phyloP scores from a whole-genome alignment of 2,329 filamentous ascomycete genomes.

The Alternaria hordeiaustralica region DNA sequence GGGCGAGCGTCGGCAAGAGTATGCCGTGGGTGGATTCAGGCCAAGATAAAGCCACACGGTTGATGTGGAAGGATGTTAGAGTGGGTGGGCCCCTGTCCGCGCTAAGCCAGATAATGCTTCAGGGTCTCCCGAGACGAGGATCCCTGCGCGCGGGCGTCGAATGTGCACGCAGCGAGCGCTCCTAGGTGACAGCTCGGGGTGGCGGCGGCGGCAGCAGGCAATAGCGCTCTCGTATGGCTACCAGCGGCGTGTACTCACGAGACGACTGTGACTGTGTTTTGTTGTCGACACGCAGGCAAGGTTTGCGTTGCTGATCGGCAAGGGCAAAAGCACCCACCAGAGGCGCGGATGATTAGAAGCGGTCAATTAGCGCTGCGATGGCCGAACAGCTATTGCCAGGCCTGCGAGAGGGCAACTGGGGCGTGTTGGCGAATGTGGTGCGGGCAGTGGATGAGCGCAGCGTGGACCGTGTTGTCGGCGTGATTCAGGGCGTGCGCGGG shows the following conservation, averaged over 20 bases:
- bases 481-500: background rate
- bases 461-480: background rate
- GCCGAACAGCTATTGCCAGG: conserved; percentile 7
- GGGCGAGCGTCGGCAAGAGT: conserved; percentile 28
- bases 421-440: background rate
- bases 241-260: background rate
- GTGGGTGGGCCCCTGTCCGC: conserved; percentile 12
- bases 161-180: background rate
- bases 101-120: conserved; percentile 12
- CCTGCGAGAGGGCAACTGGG: background rate
- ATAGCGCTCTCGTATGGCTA: background rate
- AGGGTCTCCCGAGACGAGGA: conserved; percentile 14
- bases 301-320: conserved; percentile 2
- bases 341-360: conserved; percentile 13
- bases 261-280: background rate
- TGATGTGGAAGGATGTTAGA: conserved; percentile 33
- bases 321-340: conserved; percentile 7
- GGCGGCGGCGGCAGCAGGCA: conserved; percentile 11
- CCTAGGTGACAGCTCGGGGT: conserved; percentile 1
- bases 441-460: background rate
- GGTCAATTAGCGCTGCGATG: conserved; percentile 16
- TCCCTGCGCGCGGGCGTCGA: conserved; percentile 22
- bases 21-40: conserved; percentile 22
- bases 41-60: conserved; percentile 20
- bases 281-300: background rate